phyloP scores from a whole-genome alignment of 495 filamentous ascomycete species.

The Talaromyces liani region DNA sequence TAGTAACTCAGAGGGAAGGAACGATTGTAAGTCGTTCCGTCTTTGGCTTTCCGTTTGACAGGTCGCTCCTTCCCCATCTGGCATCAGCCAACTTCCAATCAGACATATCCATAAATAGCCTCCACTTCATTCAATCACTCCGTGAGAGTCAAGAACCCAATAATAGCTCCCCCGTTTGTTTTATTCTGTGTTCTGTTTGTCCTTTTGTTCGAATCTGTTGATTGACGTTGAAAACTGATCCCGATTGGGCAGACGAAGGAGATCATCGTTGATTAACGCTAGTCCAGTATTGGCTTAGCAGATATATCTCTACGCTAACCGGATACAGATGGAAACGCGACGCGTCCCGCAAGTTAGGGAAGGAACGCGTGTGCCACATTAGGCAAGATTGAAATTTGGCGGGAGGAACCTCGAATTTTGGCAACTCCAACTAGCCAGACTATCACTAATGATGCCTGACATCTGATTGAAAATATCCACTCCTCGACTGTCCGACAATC shows the following conservation, averaged over 20 bases:
- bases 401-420: neutral
- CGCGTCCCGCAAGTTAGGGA: neutral
- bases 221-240: neutral
- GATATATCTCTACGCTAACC: neutral
- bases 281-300: neutral
- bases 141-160: neutral
- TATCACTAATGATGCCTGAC: neutral
- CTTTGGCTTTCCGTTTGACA: neutral
- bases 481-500: neutral
- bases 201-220: neutral
- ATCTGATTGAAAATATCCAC: neutral
- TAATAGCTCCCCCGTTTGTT: neutral
- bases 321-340: neutral
- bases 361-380: neutral
- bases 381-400: conserved; percentile 3
- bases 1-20: neutral
- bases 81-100: neutral
- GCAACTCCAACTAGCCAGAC: neutral
- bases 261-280: neutral
- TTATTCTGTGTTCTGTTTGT: neutral
- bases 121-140: no score
- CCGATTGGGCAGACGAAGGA: neutral
- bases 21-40: neutral
- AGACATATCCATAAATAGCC: neutral
- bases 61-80: neutral